phyloP scores from a whole-genome alignment of 345 rosid genomes.

The Salix purpurea region DNA sequence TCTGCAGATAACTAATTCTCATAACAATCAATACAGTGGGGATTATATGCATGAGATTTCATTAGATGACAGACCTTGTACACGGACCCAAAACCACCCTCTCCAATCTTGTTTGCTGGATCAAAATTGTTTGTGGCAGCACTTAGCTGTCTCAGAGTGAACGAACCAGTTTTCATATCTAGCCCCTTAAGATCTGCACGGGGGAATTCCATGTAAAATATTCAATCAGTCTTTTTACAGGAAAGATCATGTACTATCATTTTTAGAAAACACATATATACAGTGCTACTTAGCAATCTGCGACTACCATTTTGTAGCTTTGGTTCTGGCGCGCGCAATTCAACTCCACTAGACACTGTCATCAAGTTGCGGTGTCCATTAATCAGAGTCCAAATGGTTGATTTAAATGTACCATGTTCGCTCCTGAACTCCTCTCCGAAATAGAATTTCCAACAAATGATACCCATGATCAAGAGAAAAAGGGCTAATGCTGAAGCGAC shows the following conservation, averaged over 20 bases:
- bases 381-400: background rate
- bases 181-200: conserved; percentile 7
- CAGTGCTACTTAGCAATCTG: no score
- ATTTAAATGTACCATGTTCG: conserved; percentile 13
- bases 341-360: no score
- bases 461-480: background rate
- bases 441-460: conserved; percentile 23
- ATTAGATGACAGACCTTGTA: conserved; percentile 35
- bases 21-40: background rate
- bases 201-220: no score
- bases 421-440: background rate
- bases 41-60: background rate
- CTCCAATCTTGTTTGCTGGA: conserved; percentile 49
- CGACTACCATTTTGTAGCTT: no score
- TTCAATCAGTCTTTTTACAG: no score
- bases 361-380: no score
- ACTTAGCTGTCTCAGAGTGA: conserved; percentile 45
- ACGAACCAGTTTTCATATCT: conserved; percentile 23
- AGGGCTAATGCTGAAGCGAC: background rate
- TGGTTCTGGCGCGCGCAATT: no score
- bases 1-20: background rate
- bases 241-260: no score
- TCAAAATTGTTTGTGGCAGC: conserved; percentile 48
- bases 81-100: conserved; percentile 63
- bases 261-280: no score